Base-by-base conservation (phyloP, 1,139 yeast genomes). In the Hemisphaericaspora xylanilytica region DNA sequence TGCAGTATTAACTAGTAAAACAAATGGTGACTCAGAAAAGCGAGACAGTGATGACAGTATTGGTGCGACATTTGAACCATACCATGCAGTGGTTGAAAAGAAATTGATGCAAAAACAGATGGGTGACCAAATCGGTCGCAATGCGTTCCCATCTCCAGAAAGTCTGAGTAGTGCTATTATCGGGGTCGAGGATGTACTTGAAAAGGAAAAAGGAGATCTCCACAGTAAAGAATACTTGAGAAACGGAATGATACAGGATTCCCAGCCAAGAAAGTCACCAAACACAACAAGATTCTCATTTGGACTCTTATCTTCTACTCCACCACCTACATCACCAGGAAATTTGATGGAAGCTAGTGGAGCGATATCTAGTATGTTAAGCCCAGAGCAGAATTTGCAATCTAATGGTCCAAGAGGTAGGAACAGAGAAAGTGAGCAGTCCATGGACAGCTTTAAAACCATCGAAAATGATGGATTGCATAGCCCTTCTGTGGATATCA, bases 281-380 rank as follows among this genome's bases (percentile, higher is more conserved):
- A 33, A 59, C 57, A n/a, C 51, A 54, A 39, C 50, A 4, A 53
- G 51, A 26, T 45, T 46, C 35, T 44, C 44, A 29, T 44, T 43
- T 39, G 48, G 49, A n/a, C 34, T 43, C 24, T 40, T 51, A n/a
- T 53, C 56, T 7, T 44, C 48, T 12, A 47, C 46, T 20, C 35
- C 44, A 11, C 47, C 51, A 9, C 50, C 51, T 15, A 46, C 46
- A 5, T 34, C 37, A 9, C 36, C 42, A 9, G 37, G 32, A 20
- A 14, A 32, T 4, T 33, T 36, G 8, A 16, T 18, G 5, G 33
- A 32, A 27, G n/a, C n/a, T n/a, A 22, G 9, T 6, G n/a, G 26
- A 22, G n/a, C 9, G n/a, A n/a, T n/a, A n/a, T n/a, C n/a, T n/a
- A n/a, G n/a, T n/a, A n/a, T n/a, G n/a, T n/a, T n/a, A n/a, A n/a